Evolutionary conservation across 352 stramenopile genomes (phyloP).

Genomic region (Globisporangium emineosum): DNA sequence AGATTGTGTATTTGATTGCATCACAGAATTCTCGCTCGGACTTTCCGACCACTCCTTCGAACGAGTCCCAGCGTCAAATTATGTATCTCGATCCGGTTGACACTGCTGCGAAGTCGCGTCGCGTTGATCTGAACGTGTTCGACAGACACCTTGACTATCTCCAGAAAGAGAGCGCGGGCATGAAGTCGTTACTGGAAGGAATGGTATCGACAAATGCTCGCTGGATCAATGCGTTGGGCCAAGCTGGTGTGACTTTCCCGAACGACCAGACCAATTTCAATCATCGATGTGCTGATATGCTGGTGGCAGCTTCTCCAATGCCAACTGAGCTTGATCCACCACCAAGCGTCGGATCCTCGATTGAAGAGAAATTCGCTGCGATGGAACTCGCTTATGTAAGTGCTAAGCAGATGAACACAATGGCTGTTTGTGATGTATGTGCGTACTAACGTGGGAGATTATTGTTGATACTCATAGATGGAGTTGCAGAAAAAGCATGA

Average conservation of each 20-base stretch:
- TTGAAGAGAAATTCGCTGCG: conserved; percentile 48
- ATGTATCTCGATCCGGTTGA: conserved; percentile 16
- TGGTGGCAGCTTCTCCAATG: conserved; percentile 18
- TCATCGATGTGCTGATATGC: conserved; percentile 13
- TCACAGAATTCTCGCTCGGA: conserved; percentile 22
- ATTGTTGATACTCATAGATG: conserved; percentile 16
- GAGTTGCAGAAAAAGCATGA: conserved; percentile 64
- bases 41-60: conserved; percentile 10
- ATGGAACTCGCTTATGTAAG: conserved; percentile 42
- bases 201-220: conserved; percentile 74
- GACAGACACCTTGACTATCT: conserved; percentile 68
- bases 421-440: not conserved
- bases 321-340: conserved; percentile 15
- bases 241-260: conserved; percentile 20
- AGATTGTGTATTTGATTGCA: not conserved
- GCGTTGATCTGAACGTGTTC: conserved; percentile 46
- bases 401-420: not conserved
- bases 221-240: conserved; percentile 57
- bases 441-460: not conserved
- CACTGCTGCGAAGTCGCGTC: conserved; percentile 20
- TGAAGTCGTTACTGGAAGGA: conserved; percentile 59
- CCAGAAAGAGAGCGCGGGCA: conserved; percentile 63
- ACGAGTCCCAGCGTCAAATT: conserved; percentile 7
- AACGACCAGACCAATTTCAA: conserved; percentile 11
- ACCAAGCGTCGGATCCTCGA: conserved; percentile 20